Percentiles rank a stretch among this genome's conserved stretches.
Conservation (phyloP, 805 yeast species). For the Millerago galiae region DNA sequence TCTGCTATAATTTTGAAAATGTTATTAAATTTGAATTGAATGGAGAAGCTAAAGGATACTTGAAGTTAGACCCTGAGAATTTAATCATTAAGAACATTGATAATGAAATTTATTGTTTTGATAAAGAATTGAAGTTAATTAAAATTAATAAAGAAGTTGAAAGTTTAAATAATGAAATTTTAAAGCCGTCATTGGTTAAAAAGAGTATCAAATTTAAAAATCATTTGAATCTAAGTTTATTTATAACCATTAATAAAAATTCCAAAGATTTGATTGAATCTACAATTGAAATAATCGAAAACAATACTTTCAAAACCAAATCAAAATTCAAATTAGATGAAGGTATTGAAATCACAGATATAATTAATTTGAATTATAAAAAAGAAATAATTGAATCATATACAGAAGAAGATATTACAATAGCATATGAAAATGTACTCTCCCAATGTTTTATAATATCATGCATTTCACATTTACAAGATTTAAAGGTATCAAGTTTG, state of each 20-base stretch:
- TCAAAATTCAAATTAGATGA: slow-evolving; percentile 13
- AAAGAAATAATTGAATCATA: slow-evolving; percentile 17
- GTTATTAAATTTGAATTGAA: slow-evolving; percentile 6
- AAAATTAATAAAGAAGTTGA: not conserved
- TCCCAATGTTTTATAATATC: slow-evolving; percentile 31
- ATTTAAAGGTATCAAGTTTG: slow-evolving; percentile 24
- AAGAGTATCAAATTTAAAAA: slow-evolving; percentile 20
- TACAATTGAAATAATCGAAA: slow-evolving; percentile 21
- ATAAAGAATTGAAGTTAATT: not conserved
- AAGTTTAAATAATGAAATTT: slow-evolving; percentile 7
- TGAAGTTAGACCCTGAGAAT: slow-evolving; percentile 8
- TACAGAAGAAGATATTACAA: slow-evolving; percentile 20
- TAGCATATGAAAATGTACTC: slow-evolving; percentile 29
- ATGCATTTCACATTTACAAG: slow-evolving; percentile 28
- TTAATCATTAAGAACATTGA: not conserved
- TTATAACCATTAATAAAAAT: slow-evolving; percentile 11
- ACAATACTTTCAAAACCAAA: slow-evolving; percentile 18
- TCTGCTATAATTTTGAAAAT: slow-evolving; percentile 18
- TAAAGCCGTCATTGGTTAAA: slow-evolving; percentile 9
- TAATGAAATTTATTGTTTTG: not conserved
- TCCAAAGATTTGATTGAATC: slow-evolving; percentile 8
- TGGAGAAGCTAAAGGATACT: slow-evolving; percentile 13
- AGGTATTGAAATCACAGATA: slow-evolving; percentile 22
- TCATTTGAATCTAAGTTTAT: slow-evolving; percentile 15
- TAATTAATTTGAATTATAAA: slow-evolving; percentile 18